Conservation (phyloP, 257 asterid species). For the Petunia secreta region DNA sequence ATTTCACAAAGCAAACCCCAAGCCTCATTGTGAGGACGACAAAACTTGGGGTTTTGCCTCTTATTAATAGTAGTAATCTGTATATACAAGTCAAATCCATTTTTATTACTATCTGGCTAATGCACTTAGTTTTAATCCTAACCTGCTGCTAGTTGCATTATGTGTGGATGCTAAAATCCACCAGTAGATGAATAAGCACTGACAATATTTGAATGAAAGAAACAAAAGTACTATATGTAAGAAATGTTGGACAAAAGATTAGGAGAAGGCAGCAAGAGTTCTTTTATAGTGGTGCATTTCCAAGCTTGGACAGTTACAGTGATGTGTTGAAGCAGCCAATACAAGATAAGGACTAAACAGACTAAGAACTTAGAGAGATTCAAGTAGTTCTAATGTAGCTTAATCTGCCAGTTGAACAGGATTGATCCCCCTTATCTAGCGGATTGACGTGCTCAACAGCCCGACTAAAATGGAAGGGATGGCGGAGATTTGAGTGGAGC, state of each 20-base stretch:
- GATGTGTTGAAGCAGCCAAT: not conserved
- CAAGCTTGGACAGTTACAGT: not conserved
- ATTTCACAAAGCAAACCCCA: no score
- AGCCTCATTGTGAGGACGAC: no score
- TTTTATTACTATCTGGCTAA: not conserved
- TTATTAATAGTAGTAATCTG: not conserved
- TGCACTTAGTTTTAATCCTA: conserved; percentile 1
- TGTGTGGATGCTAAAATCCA: not conserved
- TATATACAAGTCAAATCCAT: not conserved
- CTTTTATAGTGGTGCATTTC: not conserved
- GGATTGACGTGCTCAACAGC: not conserved
- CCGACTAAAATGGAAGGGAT: not conserved
- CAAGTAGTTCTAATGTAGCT: not conserved
- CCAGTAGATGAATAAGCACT: not conserved
- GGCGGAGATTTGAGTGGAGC: not conserved
- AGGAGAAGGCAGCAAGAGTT: not conserved
- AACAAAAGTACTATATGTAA: no score
- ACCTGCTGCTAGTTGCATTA: not conserved
- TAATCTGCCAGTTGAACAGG: not conserved
- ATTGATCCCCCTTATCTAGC: not conserved
- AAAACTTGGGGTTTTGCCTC: no score
- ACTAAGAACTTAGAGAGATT: not conserved
- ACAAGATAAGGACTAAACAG: no score
- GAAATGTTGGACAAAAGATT: not conserved
- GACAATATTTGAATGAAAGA: not conserved